Evolutionary conservation across 1,284 basidiomycete genomes (phyloP).

Genomic region (Crucibulum cyathiforme): DNA sequence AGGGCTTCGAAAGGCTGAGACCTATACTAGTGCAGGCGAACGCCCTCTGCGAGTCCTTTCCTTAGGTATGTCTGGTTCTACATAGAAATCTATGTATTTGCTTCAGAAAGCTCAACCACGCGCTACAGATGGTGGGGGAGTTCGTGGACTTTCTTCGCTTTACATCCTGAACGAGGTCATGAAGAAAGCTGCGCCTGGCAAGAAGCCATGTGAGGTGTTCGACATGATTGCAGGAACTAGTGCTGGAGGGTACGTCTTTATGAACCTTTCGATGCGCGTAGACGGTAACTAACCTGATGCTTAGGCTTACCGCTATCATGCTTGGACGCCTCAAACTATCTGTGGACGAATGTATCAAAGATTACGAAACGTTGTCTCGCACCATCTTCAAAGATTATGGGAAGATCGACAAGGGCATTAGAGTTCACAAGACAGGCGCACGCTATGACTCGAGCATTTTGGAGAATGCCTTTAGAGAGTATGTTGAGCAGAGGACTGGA

Average conservation of each 20-base stretch:
- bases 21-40: slow-evolving; percentile 8
- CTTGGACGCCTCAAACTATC: slow-evolving; percentile 41
- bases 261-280: not conserved
- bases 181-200: slow-evolving; percentile 18
- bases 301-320: slow-evolving; percentile 43
- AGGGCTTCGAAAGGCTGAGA: slow-evolving; percentile 13
- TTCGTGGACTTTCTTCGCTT: slow-evolving; percentile 37
- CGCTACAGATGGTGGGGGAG: slow-evolving; percentile 38
- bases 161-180: slow-evolving; percentile 36
- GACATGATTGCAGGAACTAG: slow-evolving; percentile 42
- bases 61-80: slow-evolving; percentile 18
- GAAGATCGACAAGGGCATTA: slow-evolving; percentile 8
- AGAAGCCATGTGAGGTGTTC: slow-evolving; percentile 39
- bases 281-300: not conserved
- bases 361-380: slow-evolving; percentile 29
- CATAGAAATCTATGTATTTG: not conserved
- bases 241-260: slow-evolving; percentile 34
- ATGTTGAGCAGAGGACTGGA: slow-evolving; percentile 11
- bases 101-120: not conserved
- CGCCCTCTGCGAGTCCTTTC: slow-evolving; percentile 26
- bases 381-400: slow-evolving; percentile 28
- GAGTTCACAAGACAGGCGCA: slow-evolving; percentile 16
- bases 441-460: slow-evolving; percentile 18
- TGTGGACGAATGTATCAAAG: slow-evolving; percentile 32
- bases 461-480: slow-evolving; percentile 21